These are phyloP conservation scores for Gamsiella multidivaricata DNA, from an alignment of 192 early-diverging fungal genomes.

Conservation along the genomic window DNA sequence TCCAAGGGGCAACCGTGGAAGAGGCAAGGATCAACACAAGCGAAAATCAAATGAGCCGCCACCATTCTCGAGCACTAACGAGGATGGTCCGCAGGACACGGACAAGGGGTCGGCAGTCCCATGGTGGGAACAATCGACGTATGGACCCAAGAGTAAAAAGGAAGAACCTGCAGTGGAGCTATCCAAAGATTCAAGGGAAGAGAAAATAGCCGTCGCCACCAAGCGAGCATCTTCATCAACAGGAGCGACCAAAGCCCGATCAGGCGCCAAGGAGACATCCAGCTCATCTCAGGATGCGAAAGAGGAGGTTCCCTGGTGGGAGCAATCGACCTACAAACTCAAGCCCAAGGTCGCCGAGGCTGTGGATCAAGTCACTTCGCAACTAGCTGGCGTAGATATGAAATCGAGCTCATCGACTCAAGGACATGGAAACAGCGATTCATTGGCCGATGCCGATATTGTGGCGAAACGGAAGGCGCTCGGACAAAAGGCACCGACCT, in stretches of 20 bases:
- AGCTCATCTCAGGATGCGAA: neutral
- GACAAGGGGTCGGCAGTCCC: slow-evolving; percentile 10
- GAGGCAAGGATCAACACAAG: slow-evolving; percentile 39
- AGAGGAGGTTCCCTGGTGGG: slow-evolving; percentile 43
- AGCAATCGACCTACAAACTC: slow-evolving; percentile 46
- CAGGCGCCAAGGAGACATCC: neutral
- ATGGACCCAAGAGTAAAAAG: slow-evolving; percentile 29
- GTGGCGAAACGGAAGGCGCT: slow-evolving; percentile 30
- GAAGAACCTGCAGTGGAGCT: slow-evolving; percentile 1
- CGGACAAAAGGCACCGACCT: neutral
- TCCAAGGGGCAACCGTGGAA: slow-evolving; percentile 21
- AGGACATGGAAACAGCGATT: neutral
- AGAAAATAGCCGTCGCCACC: neutral
- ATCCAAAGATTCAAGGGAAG: neutral
- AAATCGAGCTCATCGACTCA: neutral
- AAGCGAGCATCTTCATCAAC: neutral
- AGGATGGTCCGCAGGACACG: neutral
- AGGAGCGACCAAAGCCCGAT: neutral
- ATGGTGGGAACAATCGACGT: slow-evolving; percentile 52
- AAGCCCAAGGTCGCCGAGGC: slow-evolving; percentile 19
- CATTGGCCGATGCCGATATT: neutral
- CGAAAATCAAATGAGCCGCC: slow-evolving; percentile 27
- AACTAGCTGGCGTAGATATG: neutral
- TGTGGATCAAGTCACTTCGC: neutral
- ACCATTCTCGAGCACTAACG: neutral